Conservation (phyloP, 805 yeast species). For the Lachancea waltii region DNA sequence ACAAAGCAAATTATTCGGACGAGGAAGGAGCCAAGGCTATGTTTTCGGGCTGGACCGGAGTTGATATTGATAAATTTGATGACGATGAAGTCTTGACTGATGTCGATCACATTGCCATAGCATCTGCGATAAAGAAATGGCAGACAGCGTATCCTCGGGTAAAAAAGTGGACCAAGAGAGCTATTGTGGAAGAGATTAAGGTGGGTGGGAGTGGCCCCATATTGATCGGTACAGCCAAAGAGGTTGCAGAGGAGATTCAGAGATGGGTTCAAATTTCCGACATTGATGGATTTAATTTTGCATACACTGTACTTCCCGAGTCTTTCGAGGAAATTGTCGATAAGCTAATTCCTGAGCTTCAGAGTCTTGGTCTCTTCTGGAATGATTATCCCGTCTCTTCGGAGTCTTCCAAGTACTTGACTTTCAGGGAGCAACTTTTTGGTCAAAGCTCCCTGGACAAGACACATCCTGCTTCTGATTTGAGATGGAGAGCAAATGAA, state of each 20-base stretch:
- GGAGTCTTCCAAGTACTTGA: constrained; percentile 15
- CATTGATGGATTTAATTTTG: constrained; percentile 40
- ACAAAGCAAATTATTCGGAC: constrained; percentile 29
- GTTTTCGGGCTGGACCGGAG: constrained; percentile 39
- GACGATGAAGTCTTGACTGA: constrained; percentile 31
- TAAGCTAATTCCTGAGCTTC: constrained; percentile 32
- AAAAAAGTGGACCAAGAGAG: constrained; percentile 11
- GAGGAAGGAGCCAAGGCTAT: constrained; percentile 38
- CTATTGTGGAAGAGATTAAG: constrained; percentile 20
- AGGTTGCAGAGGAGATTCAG: constrained; percentile 38
- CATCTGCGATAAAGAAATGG: constrained; percentile 33
- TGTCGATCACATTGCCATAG: constrained; percentile 32
- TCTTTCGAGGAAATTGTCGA: constrained; percentile 36
- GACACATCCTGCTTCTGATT: constrained; percentile 18
- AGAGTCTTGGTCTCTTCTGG: constrained; percentile 32
- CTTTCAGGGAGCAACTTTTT: constrained; percentile 34
- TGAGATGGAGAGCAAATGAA: constrained; percentile 10
- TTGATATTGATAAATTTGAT: constrained; percentile 34
- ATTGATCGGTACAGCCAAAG: constrained; percentile 33
- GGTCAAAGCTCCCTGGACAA: constrained; percentile 21
- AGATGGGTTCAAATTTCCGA: constrained; percentile 35
- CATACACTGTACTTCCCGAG: constrained; percentile 35
- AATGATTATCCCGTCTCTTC: constrained; percentile 32
- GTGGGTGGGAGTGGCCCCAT: constrained; percentile 28
- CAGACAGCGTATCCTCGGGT: constrained; percentile 28